Conservation (phyloP, 2,329 filamentous ascomycete species). For the Microsporum canis region DNA sequence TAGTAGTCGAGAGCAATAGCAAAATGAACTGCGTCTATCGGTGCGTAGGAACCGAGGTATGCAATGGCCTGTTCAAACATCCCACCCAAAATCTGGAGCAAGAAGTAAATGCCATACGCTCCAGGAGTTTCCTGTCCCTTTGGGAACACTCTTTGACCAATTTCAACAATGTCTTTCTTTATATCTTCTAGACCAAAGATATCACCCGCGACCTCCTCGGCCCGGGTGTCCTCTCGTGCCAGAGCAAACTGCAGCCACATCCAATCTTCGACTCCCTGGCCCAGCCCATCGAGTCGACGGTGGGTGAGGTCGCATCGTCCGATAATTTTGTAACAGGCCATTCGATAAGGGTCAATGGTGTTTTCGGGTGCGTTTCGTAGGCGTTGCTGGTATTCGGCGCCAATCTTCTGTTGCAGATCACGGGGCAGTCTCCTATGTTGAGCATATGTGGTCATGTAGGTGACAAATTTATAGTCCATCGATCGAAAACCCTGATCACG, state of each 20-base stretch:
- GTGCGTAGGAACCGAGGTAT: conserved; percentile 83
- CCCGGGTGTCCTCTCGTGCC: conserved; percentile 49
- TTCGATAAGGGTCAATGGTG: conserved; percentile 83
- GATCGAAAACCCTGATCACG: conserved; percentile 72
- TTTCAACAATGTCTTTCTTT: conserved; percentile 70
- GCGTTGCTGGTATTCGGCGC: conserved; percentile 78
- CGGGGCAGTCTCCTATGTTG: conserved; percentile 65
- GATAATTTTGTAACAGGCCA: conserved; percentile 96
- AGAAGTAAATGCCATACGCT: conserved; percentile 83
- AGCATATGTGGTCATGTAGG: conserved; percentile 77
- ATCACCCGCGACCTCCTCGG: conserved; percentile 51
- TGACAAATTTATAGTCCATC: conserved; percentile 79
- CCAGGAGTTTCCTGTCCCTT: conserved; percentile 68
- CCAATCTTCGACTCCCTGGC: conserved; percentile 54
- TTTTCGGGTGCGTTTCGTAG: conserved; percentile 73
- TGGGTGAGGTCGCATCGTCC: conserved; percentile 58
- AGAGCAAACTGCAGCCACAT: conserved; percentile 55
- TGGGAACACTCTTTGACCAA: conserved; percentile 82
- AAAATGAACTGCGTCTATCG: conserved; percentile 90
- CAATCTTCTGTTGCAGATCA: conserved; percentile 75
- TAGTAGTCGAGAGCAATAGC: conserved; percentile 82
- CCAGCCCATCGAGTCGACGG: conserved; percentile 47
- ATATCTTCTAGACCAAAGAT: conserved; percentile 56
- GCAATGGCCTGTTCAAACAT: conserved; percentile 90
- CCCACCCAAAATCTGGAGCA: conserved; percentile 77